These are phyloP conservation scores for Trypanosoma rangeli DNA, from an alignment of 208 protist genomes.

Conservation along the genomic window DNA sequence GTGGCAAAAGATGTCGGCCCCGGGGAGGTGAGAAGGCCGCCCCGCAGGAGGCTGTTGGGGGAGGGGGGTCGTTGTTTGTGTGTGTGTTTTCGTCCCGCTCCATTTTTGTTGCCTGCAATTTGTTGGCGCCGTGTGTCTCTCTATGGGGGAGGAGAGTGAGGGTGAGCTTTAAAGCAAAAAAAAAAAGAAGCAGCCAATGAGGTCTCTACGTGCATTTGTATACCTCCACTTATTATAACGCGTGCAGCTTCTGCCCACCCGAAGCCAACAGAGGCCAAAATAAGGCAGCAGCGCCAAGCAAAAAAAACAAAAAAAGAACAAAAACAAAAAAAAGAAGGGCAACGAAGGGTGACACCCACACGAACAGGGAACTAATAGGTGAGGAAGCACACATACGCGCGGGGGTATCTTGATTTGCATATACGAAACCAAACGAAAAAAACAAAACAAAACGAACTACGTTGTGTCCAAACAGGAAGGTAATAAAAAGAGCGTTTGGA, in stretches of 20 bases:
- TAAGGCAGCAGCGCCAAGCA: slow-evolving; percentile 4
- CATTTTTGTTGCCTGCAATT: no score
- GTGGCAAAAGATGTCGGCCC: slow-evolving; percentile 43
- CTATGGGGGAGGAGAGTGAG: no score
- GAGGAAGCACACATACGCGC: no score
- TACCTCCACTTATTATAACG: not conserved
- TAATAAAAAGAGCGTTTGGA: not conserved
- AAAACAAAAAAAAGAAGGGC: not conserved
- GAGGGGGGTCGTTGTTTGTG: no score
- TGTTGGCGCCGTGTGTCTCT: no score
- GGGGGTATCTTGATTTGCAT: no score
- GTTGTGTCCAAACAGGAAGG: not conserved
- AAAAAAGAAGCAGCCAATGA: no score
- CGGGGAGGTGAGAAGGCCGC: slow-evolving; percentile 4
- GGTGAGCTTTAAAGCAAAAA: no score
- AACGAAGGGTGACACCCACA: not conserved
- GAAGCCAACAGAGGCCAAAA: not conserved
- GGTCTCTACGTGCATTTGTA: not conserved
- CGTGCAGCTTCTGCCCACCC: no score
- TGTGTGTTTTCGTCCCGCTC: no score
- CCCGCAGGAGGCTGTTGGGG: not conserved
- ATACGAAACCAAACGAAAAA: no score
- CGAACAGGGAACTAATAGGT: not conserved
- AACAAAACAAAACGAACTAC: no score
- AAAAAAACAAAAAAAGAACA: not conserved